Evolutionary conservation across 2,329 filamentous ascomycete genomes (phyloP), one percentile per base, ranked within the genome.

Genomic region (Cadophora sp.): DNA sequence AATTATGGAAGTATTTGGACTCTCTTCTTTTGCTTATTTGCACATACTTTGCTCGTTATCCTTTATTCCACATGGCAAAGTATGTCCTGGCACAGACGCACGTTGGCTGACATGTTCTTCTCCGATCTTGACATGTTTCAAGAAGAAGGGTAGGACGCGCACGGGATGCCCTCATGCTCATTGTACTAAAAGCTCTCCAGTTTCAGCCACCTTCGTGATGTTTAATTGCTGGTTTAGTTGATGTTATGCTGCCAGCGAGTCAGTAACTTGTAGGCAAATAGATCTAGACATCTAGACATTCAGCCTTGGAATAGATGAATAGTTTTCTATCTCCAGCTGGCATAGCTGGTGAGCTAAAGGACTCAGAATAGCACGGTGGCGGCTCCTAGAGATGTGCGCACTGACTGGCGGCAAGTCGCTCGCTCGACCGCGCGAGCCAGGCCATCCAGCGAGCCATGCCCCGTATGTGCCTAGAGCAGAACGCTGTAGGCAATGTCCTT

Each of bases 311-410:
- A 40, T 6, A 19, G 16, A 14, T 26, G 12, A 46, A 46, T n/a
- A n/a, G 16, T 22, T 40, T 40, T 22, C 43, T 46, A 46, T n/a
- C 43, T 46, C 43, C 22, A 46, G 43, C 37, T 40, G 37, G 37
- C 37, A 19, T 31, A 31, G 51, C 27, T 34, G 16, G 4, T 34
- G 29, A 34, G 27, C 29, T 34, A 34, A 14, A 22, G 19, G 24
- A 16, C 19, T 29, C 37, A 59, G 55, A 46, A 46, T 46, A 46
- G 43, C 16, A 37, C 55, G 26, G 7, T 59, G 55, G 55, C 55
- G 34, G 31, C 55, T 59, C 19, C 55, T 24, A 59, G 31, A 26
- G 31, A 43, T 43, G 55, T 43, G 55, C 55, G 55, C 55, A 59
- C 55, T 40, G 34, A 59, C 31, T 59, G 31, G 29, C 31, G 53